Conservation (phyloP, 164 flowering plant genomes). For the Annona cherimola region DNA sequence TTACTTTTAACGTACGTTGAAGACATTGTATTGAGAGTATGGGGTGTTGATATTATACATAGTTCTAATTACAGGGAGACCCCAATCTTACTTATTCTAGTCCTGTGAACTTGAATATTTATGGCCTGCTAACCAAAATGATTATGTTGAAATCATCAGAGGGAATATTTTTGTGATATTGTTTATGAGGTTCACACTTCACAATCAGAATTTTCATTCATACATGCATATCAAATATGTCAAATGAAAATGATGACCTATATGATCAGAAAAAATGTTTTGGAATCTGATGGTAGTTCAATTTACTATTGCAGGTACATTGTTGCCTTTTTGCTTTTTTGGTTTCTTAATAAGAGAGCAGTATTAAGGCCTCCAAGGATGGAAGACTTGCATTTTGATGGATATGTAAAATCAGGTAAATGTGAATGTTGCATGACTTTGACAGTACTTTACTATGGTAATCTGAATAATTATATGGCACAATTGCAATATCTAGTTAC, state of each 20-base stretch:
- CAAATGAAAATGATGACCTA: not conserved
- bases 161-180: not conserved
- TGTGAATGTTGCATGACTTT: conserved; percentile 7
- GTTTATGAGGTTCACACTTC: not conserved
- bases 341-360: conserved; percentile 66
- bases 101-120: not conserved
- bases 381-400: conserved; percentile 66
- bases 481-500: not conserved
- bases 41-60: not conserved
- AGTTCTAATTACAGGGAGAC: not conserved
- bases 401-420: conserved; percentile 84
- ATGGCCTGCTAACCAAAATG: not conserved
- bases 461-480: not conserved
- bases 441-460: not conserved
- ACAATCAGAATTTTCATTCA: not conserved
- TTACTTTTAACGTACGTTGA: not conserved
- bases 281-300: conserved; percentile 3
- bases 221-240: not conserved
- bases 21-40: not conserved
- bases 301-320: conserved; percentile 48
- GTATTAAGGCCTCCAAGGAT: conserved; percentile 74
- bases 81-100: not conserved
- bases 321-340: conserved; percentile 58
- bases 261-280: not conserved
- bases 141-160: not conserved